Evolutionary conservation across 2,329 filamentous ascomycete genomes (phyloP), one percentile per base, ranked within the genome.

Genomic region (Pestalotiopsis sp.): DNA sequence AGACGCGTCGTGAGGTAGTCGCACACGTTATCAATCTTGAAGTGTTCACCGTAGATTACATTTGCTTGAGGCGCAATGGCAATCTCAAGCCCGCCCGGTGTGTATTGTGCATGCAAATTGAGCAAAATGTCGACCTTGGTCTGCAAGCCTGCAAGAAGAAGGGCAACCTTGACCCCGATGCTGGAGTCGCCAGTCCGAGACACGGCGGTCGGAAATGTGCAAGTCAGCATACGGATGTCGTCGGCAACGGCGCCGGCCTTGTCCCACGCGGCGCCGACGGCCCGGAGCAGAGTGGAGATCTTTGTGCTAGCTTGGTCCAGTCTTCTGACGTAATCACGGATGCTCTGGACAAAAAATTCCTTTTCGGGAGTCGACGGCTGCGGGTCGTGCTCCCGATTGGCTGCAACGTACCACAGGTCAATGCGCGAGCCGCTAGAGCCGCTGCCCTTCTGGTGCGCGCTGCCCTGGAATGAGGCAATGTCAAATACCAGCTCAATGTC

Each of bases 401-500:
- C 86, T 31, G 87, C 91, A 71, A 93, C 87, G 77, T 94, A 94
- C 80, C 87, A 89, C 0, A 95, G 82, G 69, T 92, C 91, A 72
- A 95, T 91, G 25, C 83, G 84, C 1, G 85, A 83, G 73, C 88
- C 87, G 20, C 31, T 36, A 38, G 59, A 36, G 14, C 2, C n/a
- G 59, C 59, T 39, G 25, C 25, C 9, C 11, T 14, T 14, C n/a
- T 20, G 27, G 6, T 79, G 73, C 63, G 79, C 77, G 27, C 78
- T 75, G 11, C 78, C 75, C 59, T 84, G 81, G 79, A 94, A 93
- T 0, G 90, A 84, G 0, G 85, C 79, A 2, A 90, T 85, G 73
- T 94, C 90, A 75, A 95, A 92, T 67, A 90, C 89, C 11, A 95
- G 85, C 76, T 94, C 90, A 52, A 95, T 87, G 72, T 93, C 90